Evolutionary conservation across 2,329 filamentous ascomycete genomes (phyloP), one percentile per base, ranked within the genome.

Genomic region (Xylariaceae sp.): DNA sequence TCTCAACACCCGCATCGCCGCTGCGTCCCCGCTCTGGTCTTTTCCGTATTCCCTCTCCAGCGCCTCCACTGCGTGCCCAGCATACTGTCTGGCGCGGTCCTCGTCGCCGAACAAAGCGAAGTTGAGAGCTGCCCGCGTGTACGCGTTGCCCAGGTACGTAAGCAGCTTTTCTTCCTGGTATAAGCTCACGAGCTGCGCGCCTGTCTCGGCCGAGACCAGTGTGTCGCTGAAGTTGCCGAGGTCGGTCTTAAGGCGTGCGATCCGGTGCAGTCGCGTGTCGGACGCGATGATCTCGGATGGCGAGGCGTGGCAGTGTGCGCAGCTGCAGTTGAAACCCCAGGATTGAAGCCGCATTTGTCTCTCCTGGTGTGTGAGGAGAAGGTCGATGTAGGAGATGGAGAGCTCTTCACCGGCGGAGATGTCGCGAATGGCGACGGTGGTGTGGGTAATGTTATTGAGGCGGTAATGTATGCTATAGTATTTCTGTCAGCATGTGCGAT

Each of bases 121-220:
- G 34, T 67, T 64, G n/a, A 68, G 52, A 15, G 66, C 66, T 1
- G 65, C 65, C 1, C 61, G 52, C 2, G 62, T 64, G 40, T 64
- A 63, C 3, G 60, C 61, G n/a, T 53, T 54, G 2, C 57, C 62
- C 4, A 67, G 44, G 26, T 64, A 60, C 11, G 56, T 53, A 16
- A 62, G 42, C 9, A 69, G 49, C 4, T 53, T 37, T 42, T 68
- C 65, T 9, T 52, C 48, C 19, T 56, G 50, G 44, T 67, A 64
- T 22, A 68, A 50, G 8, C 42, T 39, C 17, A 61, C 51, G 34
- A 64, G 50, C 37, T 57, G 48, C 1, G 36, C 55, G 24, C 56
- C 59, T 17, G 55, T 57, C 16, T 56, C 57, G n/a, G 57, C 53
- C 6, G 51, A 53, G 8, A 62, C 52, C 11, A 44, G 50, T 4